Base-by-base conservation (phyloP, 352 stramenopile species). In the Plasmopara halstedii region DNA sequence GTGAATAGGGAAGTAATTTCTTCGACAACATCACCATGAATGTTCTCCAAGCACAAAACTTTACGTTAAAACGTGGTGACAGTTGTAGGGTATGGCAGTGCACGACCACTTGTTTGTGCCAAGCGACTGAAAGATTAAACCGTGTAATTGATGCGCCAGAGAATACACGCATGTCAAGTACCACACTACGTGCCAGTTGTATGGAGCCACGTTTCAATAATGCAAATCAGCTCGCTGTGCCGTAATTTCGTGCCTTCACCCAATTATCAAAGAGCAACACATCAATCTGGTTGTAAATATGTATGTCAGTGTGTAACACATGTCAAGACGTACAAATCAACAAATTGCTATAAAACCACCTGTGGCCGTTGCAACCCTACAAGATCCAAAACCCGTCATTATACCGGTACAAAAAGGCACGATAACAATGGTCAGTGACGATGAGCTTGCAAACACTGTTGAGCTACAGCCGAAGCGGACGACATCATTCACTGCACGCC, bases 381-480 rank as follows among this genome's bases (percentile, higher is more conserved):
- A n/a, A n/a, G n/a, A n/a, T n/a, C n/a, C n/a, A 29, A 29, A 29
- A 29, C 25, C 25, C 25, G 25, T 29, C 25, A 6, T 10, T 29
- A 2, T 29, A 29, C 3, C 3, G 25, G 25, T 29, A 29, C 2
- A 11, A 9, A 8, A 27, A 27, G 8, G 23, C 23, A 27, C 8
- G 8, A 29, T 17, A 6, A 17, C 9, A 19, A 52, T 52, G 45
- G 25, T 35, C 13, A 52, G 31, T 22, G 40, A 52, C 29, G 37
- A 53, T 15, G 43, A 21, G 20, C 18, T n/a, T 19, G 11, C 41
- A 17, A 57, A 68, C 32, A 58, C 58, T 23, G 48, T 51, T 33
- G 66, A 77, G 44, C 58, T 79, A 26, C 69, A 73, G 18, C 72
- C 72, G n/a, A 84, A 81, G 67, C 72, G 68, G 46, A 84, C 72